phyloP scores from a whole-genome alignment of 2,329 filamentous ascomycete genomes.

The Aspergillus arachidicola region DNA sequence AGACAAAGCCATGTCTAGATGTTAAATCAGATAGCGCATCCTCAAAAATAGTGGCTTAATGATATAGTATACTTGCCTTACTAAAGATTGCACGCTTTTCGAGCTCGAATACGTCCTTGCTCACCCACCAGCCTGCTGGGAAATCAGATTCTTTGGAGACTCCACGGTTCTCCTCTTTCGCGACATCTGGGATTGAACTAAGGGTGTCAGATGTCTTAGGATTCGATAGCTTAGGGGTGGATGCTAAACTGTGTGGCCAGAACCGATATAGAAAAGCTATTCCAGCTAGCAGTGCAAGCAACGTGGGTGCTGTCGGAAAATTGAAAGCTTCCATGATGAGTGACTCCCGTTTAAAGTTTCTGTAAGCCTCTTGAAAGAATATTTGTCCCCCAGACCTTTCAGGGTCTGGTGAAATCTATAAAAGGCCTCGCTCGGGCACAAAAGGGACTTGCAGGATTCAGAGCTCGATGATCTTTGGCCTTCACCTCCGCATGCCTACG shows the following conservation, averaged over 20 bases:
- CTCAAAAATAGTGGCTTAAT: background rate
- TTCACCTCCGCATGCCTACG: conserved; percentile 1
- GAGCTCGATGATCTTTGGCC: background rate
- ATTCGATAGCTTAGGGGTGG: background rate
- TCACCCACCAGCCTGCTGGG: conserved; percentile 42
- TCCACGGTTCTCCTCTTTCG: background rate
- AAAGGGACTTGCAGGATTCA: background rate
- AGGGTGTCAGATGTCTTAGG: background rate
- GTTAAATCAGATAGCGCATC: background rate
- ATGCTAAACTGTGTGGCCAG: background rate
- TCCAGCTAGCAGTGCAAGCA: conserved; percentile 14
- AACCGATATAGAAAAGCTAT: conserved; percentile 16
- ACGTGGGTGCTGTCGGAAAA: background rate
- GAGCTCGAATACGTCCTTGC: conserved; percentile 48
- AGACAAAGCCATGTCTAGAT: conserved; percentile 40
- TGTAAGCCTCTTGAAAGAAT: background rate
- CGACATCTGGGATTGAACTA: background rate
- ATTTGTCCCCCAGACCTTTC: background rate
- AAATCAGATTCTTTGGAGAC: conserved; percentile 47
- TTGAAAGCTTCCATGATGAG: background rate
- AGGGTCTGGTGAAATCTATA: background rate
- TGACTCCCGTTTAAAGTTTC: background rate
- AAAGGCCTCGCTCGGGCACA: background rate
- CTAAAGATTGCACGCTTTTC: conserved; percentile 55
- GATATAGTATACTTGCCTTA: conserved; percentile 38